Conservation (phyloP, 148 eudicot species). For the Chenopodium quinoa region DNA sequence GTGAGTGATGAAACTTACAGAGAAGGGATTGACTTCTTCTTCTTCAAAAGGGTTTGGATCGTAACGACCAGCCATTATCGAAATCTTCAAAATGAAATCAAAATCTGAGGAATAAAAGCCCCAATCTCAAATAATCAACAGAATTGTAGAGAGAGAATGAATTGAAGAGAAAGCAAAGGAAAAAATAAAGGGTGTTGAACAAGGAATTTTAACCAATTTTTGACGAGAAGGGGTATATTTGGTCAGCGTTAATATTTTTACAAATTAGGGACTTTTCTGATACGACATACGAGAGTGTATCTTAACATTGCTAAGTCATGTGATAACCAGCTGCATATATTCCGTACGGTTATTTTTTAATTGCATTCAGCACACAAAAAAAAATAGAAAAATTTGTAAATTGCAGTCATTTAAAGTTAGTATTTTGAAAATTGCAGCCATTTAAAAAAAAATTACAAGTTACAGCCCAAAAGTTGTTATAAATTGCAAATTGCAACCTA, state of each 20-base stretch:
- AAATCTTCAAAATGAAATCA: slow-evolving; percentile 17
- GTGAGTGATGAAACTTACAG: slow-evolving; percentile 37
- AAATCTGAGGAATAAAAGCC: not conserved
- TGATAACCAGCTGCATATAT: not conserved
- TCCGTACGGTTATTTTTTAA: too few relatives aligned
- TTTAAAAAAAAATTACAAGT: too few relatives aligned
- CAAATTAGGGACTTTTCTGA: slow-evolving; percentile 17
- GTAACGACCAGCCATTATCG: slow-evolving; percentile 63
- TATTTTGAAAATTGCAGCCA: too few relatives aligned
- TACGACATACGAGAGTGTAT: not conserved
- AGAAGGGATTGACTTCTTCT: slow-evolving; percentile 76
- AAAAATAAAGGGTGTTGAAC: not conserved
- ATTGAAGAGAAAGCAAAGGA: slow-evolving; percentile 10
- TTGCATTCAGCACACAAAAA: too few relatives aligned
- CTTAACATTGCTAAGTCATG: not conserved
- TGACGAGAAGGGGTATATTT: not conserved
- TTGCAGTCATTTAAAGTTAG: too few relatives aligned
- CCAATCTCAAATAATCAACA: not conserved
- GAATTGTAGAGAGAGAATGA: not conserved
- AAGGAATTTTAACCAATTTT: not conserved
- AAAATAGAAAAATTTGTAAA: too few relatives aligned
- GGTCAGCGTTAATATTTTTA: slow-evolving; percentile 12
- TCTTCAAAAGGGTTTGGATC: slow-evolving; percentile 84
- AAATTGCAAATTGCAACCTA: too few relatives aligned
- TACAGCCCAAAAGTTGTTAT: too few relatives aligned